Conservation (phyloP, 2,329 filamentous ascomycete genomes). For the Elsinoe batatas region DNA sequence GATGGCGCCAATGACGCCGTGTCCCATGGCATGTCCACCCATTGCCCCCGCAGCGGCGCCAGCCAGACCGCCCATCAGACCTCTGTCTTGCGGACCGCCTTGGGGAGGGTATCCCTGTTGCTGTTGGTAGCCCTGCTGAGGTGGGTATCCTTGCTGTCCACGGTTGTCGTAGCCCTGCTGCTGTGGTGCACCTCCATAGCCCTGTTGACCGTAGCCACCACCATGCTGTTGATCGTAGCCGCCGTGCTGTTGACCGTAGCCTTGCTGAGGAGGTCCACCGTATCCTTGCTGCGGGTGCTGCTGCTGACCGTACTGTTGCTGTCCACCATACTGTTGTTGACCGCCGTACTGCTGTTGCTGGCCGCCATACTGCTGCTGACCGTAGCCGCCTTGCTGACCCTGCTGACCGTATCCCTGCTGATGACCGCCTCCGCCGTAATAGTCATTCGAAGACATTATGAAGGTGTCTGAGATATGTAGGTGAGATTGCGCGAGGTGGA, state of each 20-base stretch:
- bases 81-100: slow-evolving; percentile 40
- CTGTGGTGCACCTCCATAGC: slow-evolving; percentile 16
- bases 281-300: slow-evolving; percentile 15
- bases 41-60: slow-evolving; percentile 50
- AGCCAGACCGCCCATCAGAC: slow-evolving; percentile 45
- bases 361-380: neutral
- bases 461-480: neutral
- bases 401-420: slow-evolving; percentile 8
- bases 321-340: slow-evolving; percentile 18
- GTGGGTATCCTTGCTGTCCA: slow-evolving; percentile 11
- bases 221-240: slow-evolving; percentile 16
- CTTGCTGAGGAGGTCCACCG: slow-evolving; percentile 18
- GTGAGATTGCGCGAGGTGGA: slow-evolving; percentile 6
- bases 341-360: slow-evolving; percentile 17
- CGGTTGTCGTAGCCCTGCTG: slow-evolving; percentile 14
- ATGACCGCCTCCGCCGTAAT: slow-evolving; percentile 9
- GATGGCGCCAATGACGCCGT: slow-evolving; percentile 48
- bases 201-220: neutral
- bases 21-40: slow-evolving; percentile 46
- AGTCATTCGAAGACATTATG: slow-evolving; percentile 1
- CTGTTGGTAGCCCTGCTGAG: slow-evolving; percentile 14
- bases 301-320: slow-evolving; percentile 5
- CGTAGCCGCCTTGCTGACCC: slow-evolving; percentile 11
- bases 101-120: slow-evolving; percentile 10
- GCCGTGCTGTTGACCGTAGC: slow-evolving; percentile 17